A percentile compares a stretch with the other conserved stretches of the same genome.
phyloP scores from a whole-genome alignment of 805 yeast species.

The Pichia nakasei region DNA sequence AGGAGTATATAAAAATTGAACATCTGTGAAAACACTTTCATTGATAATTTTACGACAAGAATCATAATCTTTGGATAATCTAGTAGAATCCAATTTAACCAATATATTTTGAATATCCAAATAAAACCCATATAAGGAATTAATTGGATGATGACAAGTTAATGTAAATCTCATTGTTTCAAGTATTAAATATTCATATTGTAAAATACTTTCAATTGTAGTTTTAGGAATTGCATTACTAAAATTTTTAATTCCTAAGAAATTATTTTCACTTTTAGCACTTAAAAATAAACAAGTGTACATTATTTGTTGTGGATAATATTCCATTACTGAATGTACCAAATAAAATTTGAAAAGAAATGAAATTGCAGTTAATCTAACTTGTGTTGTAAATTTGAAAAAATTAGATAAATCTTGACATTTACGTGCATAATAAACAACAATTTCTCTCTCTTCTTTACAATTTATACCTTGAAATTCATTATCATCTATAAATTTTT shows the following conservation, averaged over 20 bases:
- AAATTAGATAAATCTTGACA: slow-evolving; percentile 61
- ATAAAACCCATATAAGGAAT: slow-evolving; percentile 90
- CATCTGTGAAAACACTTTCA: slow-evolving; percentile 70
- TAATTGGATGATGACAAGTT: slow-evolving; percentile 79
- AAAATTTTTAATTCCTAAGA: slow-evolving; percentile 76
- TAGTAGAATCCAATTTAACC: slow-evolving; percentile 41
- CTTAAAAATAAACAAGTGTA: slow-evolving; percentile 81
- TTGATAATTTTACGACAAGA: slow-evolving; percentile 55
- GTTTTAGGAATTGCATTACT: slow-evolving; percentile 62
- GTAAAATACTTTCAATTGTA: slow-evolving; percentile 57
- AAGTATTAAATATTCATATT: slow-evolving; percentile 69
- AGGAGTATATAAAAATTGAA: slow-evolving; percentile 71
- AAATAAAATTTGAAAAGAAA: slow-evolving; percentile 78
- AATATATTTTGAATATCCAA: slow-evolving; percentile 70
- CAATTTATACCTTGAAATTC: slow-evolving; percentile 38
- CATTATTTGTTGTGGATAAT: slow-evolving; percentile 76
- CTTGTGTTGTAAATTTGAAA: slow-evolving; percentile 82
- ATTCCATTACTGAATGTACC: slow-evolving; percentile 73
- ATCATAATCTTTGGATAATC: slow-evolving; percentile 64
- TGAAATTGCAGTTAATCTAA: slow-evolving; percentile 75
- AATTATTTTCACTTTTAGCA: slow-evolving; percentile 86
- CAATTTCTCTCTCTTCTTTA: slow-evolving; percentile 64
- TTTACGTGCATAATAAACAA: slow-evolving; percentile 65
- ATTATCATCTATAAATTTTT: slow-evolving; percentile 12
- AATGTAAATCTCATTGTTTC: slow-evolving; percentile 72